These are phyloP conservation scores for Melampsora larici-populina DNA, from an alignment of 1,284 basidiomycete genomes.

Conservation along the genomic window DNA sequence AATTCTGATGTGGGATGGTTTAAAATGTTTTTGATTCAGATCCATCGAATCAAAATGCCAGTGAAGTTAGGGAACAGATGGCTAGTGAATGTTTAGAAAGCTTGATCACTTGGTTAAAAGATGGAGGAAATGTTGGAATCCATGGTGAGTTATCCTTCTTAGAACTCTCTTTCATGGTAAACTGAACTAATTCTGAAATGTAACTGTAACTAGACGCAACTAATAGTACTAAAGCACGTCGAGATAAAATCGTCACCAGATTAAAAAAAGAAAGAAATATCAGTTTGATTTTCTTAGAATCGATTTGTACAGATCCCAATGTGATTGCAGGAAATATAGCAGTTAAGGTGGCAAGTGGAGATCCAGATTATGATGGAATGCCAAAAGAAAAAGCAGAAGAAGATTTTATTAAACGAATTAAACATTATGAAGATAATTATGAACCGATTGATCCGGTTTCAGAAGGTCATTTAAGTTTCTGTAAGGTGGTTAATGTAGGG, in stretches of 20 bases:
- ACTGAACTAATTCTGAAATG: background rate
- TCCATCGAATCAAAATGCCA: slow-evolving; percentile 76
- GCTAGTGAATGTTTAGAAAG: slow-evolving; percentile 91
- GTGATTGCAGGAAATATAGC: slow-evolving; percentile 93
- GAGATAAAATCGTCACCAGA: slow-evolving; percentile 68
- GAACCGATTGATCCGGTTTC: slow-evolving; percentile 79
- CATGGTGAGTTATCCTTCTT: slow-evolving; percentile 65
- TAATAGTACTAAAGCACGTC: slow-evolving; percentile 75
- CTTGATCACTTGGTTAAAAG: slow-evolving; percentile 87
- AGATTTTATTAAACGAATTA: slow-evolving; percentile 88
- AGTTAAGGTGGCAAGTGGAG: slow-evolving; percentile 89
- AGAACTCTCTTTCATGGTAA: background rate
- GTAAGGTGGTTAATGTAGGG: slow-evolving; percentile 40
- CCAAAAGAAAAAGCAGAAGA: slow-evolving; percentile 76
- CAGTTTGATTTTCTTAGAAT: slow-evolving; percentile 88
- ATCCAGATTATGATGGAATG: slow-evolving; percentile 93
- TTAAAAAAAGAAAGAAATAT: slow-evolving; percentile 88
- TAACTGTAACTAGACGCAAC: slow-evolving; percentile 65
- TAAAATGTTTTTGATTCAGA: no score
- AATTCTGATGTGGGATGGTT: no score
- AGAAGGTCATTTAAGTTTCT: slow-evolving; percentile 56
- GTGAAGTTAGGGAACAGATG: slow-evolving; percentile 72
- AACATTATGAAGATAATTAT: slow-evolving; percentile 91
- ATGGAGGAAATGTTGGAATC: slow-evolving; percentile 92
- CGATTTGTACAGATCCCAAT: slow-evolving; percentile 85